Conservation (phyloP, 2,329 filamentous ascomycete species). For the Fusarium torreyae region DNA sequence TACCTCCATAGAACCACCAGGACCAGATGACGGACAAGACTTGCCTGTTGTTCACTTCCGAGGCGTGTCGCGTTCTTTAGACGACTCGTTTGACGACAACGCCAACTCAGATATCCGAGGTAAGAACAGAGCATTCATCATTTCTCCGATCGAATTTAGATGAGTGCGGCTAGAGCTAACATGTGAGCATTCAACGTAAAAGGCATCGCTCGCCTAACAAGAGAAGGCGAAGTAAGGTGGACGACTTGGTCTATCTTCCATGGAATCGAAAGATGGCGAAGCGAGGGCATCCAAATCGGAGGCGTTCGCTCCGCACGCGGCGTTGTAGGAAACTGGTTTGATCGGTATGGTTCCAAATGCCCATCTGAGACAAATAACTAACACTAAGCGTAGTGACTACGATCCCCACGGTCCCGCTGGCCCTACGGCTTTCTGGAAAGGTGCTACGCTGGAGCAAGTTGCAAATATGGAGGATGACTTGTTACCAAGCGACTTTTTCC, state of each 20-base stretch:
- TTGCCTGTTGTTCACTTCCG: slow-evolving; percentile 78
- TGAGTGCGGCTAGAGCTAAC: slow-evolving; percentile 28
- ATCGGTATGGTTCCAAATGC: slow-evolving; percentile 66
- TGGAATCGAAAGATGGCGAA: slow-evolving; percentile 81
- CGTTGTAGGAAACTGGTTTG: slow-evolving; percentile 84
- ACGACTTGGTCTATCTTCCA: slow-evolving; percentile 75
- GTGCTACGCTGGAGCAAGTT: slow-evolving; percentile 64
- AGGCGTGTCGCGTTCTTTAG: slow-evolving; percentile 73
- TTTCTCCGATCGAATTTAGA: background rate
- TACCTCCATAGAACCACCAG: slow-evolving; percentile 72
- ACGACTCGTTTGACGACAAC: slow-evolving; percentile 77
- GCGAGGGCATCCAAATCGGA: slow-evolving; percentile 82
- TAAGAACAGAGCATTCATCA: slow-evolving; percentile 53
- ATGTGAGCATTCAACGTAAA: slow-evolving; percentile 45
- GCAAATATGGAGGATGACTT: slow-evolving; percentile 50
- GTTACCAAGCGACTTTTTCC: slow-evolving; percentile 52
- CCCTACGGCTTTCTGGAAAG: slow-evolving; percentile 85
- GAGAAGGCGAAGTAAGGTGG: slow-evolving; percentile 81
- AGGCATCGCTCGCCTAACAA: slow-evolving; percentile 76
- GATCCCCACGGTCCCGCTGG: slow-evolving; percentile 79
- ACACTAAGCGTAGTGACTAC: slow-evolving; percentile 66
- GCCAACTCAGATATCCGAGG: slow-evolving; percentile 77
- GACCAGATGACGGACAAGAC: slow-evolving; percentile 68
- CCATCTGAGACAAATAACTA: background rate
- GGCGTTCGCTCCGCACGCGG: slow-evolving; percentile 76